Conservation (phyloP, 768 basidiomycete species). For the Naganishia randhawae region DNA sequence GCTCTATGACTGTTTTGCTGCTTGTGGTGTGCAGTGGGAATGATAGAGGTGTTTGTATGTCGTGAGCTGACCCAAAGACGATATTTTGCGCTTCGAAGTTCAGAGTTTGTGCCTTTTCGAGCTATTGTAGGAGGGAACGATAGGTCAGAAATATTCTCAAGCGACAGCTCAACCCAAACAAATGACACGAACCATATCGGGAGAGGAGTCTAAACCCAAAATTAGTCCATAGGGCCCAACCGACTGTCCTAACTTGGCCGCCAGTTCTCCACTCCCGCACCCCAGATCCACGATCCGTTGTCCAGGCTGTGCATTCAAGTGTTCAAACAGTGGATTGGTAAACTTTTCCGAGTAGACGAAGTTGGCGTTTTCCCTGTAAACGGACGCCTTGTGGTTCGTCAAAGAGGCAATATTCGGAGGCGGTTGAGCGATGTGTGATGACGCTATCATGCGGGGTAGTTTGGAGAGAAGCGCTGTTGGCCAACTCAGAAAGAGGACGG, state of each 20-base stretch:
- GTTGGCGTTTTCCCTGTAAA: conserved; percentile 63
- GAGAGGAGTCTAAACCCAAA: conserved; percentile 67
- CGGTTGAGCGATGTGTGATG: neutral
- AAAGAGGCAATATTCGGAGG: conserved; percentile 22
- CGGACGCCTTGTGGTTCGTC: conserved; percentile 52
- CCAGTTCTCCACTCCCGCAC: conserved; percentile 79
- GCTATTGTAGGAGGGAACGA: conserved; percentile 49
- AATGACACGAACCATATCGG: conserved; percentile 64
- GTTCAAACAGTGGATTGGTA: conserved; percentile 57
- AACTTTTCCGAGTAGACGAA: conserved; percentile 64
- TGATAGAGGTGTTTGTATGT: neutral
- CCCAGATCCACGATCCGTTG: conserved; percentile 62
- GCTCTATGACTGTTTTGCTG: conserved; percentile 36
- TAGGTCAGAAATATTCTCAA: neutral
- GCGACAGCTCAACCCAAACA: neutral
- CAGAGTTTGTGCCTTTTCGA: conserved; percentile 57
- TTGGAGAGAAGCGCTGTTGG: neutral
- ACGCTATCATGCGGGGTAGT: neutral
- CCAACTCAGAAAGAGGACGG: neutral
- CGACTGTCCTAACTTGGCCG: conserved; percentile 57
- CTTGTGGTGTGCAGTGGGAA: neutral
- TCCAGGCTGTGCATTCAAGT: conserved; percentile 64
- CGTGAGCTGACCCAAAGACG: conserved; percentile 26
- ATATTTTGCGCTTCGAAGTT: conserved; percentile 50
- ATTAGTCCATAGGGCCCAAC: conserved; percentile 60